These are phyloP conservation scores for Musa troglodytarum DNA, from an alignment of 176 grass and related monocot species.

Conservation along the genomic window DNA sequence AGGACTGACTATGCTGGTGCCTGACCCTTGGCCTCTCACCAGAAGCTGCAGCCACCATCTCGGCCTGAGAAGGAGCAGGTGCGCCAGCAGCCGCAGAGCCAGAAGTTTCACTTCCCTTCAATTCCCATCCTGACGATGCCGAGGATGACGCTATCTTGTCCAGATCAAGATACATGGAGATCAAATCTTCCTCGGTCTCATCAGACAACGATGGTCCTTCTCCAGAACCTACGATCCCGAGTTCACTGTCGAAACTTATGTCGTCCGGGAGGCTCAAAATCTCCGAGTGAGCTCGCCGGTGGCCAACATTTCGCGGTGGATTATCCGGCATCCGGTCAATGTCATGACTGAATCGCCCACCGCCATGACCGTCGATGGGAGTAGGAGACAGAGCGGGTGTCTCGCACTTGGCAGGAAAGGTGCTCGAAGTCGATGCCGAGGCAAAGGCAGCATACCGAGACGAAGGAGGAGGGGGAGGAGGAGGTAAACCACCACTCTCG, in stretches of 20 bases:
- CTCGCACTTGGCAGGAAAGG: conserved; percentile 2
- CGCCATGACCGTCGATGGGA: neutral
- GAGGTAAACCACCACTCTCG: neutral
- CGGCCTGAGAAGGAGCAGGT: conserved; percentile 31
- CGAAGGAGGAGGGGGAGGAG: neutral
- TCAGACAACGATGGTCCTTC: conserved; percentile 8
- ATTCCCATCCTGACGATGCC: neutral
- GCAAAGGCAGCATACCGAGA: conserved; percentile 2
- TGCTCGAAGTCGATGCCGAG: neutral
- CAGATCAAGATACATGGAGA: conserved; percentile 16
- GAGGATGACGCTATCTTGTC: conserved; percentile 11
- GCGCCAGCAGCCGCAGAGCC: conserved; percentile 19
- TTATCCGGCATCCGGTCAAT: conserved; percentile 36
- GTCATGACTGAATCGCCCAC: conserved; percentile 20
- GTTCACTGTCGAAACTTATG: conserved; percentile 46
- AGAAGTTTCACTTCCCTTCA: neutral
- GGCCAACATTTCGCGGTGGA: conserved; percentile 36
- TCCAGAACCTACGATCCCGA: conserved; percentile 43
- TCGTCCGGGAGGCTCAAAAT: conserved; percentile 66
- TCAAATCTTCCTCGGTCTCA: conserved; percentile 24
- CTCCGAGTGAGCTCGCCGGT: conserved; percentile 69
- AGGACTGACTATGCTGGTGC: conserved; percentile 68
- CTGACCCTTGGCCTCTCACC: conserved; percentile 28
- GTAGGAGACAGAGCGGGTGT: neutral
- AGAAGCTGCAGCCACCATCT: conserved; percentile 5